Conservation (phyloP, 257 asterid species). For the Penstemon davidsonii region DNA sequence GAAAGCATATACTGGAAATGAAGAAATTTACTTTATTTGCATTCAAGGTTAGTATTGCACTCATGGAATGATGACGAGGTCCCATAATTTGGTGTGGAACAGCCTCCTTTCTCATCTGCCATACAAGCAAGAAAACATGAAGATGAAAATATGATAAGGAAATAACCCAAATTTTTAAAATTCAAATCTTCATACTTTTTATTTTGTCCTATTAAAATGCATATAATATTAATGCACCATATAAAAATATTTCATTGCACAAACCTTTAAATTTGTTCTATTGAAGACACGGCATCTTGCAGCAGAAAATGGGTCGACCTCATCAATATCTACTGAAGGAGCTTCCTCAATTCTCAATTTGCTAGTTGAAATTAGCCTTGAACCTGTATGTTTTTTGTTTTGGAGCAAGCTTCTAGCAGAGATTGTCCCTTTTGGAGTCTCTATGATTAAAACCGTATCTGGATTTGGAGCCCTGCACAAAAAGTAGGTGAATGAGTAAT, state of each 20-base stretch:
- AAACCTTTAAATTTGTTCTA: slow-evolving; percentile 61
- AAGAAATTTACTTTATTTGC: slow-evolving; percentile 46
- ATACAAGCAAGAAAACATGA: slow-evolving; percentile 29
- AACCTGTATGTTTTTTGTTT: slow-evolving; percentile 67
- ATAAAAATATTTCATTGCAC: slow-evolving; percentile 16
- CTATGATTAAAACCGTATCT: slow-evolving; percentile 83
- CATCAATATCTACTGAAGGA: slow-evolving; percentile 53
- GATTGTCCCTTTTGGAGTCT: slow-evolving; percentile 83
- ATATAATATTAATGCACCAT: not conserved
- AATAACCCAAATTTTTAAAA: no score
- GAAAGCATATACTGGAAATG: slow-evolving; percentile 14
- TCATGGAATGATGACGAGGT: slow-evolving; percentile 68
- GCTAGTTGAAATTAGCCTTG: slow-evolving; percentile 82
- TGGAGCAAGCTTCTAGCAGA: slow-evolving; percentile 79
- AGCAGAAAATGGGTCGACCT: slow-evolving; percentile 78
- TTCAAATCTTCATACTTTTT: not conserved
- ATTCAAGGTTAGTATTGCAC: slow-evolving; percentile 54
- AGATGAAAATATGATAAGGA: not conserved
- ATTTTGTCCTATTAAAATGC: not conserved
- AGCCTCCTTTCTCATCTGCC: slow-evolving; percentile 64
- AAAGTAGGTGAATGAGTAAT: no score
- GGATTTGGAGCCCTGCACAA: slow-evolving; percentile 81
- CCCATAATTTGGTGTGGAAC: slow-evolving; percentile 80
- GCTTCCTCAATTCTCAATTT: slow-evolving; percentile 67
- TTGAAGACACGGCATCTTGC: slow-evolving; percentile 73